Base-by-base conservation (phyloP, 257 asterid genomes). In the Solanum pinnatisectum region DNA sequence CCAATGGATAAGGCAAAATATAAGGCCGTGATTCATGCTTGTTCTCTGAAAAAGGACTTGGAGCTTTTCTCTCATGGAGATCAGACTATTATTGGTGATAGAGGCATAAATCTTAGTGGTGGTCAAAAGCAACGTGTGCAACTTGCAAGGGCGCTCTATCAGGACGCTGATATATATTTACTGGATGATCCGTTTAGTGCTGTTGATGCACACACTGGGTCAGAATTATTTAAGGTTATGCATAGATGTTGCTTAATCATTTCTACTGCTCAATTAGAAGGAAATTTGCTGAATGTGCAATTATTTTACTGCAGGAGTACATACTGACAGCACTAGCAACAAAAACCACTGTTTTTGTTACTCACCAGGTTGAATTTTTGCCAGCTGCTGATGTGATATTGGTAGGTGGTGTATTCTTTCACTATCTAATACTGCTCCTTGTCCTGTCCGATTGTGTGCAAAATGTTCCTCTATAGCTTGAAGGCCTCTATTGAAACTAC, bases 161-260 rank as follows among this genome's bases (percentile, higher is more conserved):
- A 97, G 91, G 98, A 97, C 83, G 99, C 99, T 71, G 99, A 97
- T 49, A 92, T 96, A 73, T 97, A 96, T 94, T 93, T 97, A 87
- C 96, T 97, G 15, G 99, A 97, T 84, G 99, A 97, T 93, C 99
- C 99, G 49, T 97, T 97, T 87, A 97, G 99, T 90, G 99, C 99
- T 36, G 98, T 97, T 87, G 99, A 97, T 94, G 99, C 99, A 22
- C 99, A 97, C 90, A 97, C 99, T 20, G 96, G 99, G 71, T 94
- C 99, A 14, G 99, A 97, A 78, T 92, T 97, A 84, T 97, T 97
- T 87, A 95, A 95, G 98, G 98, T 96, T 84, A 60, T 37, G 68
- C 42, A 23, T 85, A 27, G 77, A 39, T 79, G 30, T 63, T 42
- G 46, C 72, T n/a, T 86, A 1, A 12, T 87, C 56, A 71, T 16